A percentile compares a stretch with the other conserved stretches of the same genome.
These are phyloP conservation scores for Ottelia alismoides DNA, from an alignment of 106 monocot species.

Conservation along the genomic window DNA sequence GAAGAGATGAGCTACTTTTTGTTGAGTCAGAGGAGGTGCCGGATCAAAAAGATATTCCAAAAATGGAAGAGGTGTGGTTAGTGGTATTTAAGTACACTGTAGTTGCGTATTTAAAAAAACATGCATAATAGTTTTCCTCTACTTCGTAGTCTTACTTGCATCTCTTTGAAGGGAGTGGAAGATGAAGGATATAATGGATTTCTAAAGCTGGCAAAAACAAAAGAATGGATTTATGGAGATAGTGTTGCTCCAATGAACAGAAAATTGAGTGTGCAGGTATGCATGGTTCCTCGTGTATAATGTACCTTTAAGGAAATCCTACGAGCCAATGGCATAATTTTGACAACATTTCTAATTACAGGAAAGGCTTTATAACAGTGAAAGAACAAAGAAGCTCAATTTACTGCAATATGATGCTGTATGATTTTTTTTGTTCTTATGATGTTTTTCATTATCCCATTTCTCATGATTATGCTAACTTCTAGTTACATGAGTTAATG, in stretches of 20 bases:
- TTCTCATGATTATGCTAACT: too few relatives aligned
- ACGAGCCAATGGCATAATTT: too few relatives aligned
- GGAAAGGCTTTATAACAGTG: slow-evolving; percentile 60
- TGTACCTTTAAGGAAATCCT: too few relatives aligned
- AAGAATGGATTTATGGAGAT: slow-evolving; percentile 58
- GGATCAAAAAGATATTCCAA: too few relatives aligned
- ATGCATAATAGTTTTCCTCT: too few relatives aligned
- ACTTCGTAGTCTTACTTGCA: too few relatives aligned
- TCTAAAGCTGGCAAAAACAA: slow-evolving; percentile 49
- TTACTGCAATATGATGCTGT: slow-evolving; percentile 81
- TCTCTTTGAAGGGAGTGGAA: slow-evolving; percentile 18
- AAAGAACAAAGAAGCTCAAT: slow-evolving; percentile 70
- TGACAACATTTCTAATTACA: slow-evolving; percentile 29
- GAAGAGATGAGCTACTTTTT: slow-evolving; percentile 17
- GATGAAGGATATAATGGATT: slow-evolving; percentile 36
- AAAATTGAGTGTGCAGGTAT: slow-evolving; percentile 44
- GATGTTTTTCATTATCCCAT: too few relatives aligned
- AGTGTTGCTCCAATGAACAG: slow-evolving; percentile 53
- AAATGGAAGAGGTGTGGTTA: too few relatives aligned
- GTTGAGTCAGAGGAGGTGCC: slow-evolving; percentile 21
- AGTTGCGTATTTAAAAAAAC: too few relatives aligned
- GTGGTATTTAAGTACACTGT: too few relatives aligned
- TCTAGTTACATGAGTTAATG: too few relatives aligned
- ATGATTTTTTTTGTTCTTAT: too few relatives aligned
- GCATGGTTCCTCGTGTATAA: slow-evolving; percentile 2